Base-by-base conservation (phyloP, 2,329 filamentous ascomycete genomes). In the Keithomyces neogunnii region DNA sequence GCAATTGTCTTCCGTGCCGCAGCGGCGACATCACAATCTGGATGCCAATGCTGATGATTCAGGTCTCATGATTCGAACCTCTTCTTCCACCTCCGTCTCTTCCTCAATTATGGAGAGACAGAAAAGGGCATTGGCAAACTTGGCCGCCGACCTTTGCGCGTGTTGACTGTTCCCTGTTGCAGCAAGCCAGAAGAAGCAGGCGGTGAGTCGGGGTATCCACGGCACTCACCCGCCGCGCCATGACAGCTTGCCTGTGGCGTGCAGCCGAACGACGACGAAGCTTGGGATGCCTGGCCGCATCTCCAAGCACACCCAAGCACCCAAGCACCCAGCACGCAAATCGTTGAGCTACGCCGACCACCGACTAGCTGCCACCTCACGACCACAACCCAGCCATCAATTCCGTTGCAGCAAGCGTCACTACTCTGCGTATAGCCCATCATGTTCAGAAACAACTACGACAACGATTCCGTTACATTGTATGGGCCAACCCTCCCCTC, bases 361-460 rank as follows among this genome's bases (percentile, higher is more conserved):
- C 36, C 19, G 45, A 54, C 47, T 51, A 32, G 46, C 40, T 48
- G 54, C 49, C 9, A 26, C 49, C 26, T 48, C 45, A 47, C 42
- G 49, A 51, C 51, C 50, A 52, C 39, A 33, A 44, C n/a, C 6
- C 28, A 31, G 47, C 48, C 53, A 36, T 49, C 55, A 51, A 51
- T 30, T 33, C 42, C 42, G 38, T 40, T 40, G 26, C 33, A 47
- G 51, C 38, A 40, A 29, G 8, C 40, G 47, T 39, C 30, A 42
- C 62, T 49, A 36, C 47, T 47, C 31, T 7, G 26, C 32, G 48
- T 35, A 33, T 39, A 50, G 53, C 59, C 31, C 80, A 84, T 66
- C 66, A 97, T 99, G 93, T 99, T 99, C 77, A 84, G 93, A 75
- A 99, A 99, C 81, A 97, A 97, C 75, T 99, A 99, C 81, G 93